Evolutionary conservation across 768 basidiomycete species (phyloP).

Genomic region (Hericium rajendrae): DNA sequence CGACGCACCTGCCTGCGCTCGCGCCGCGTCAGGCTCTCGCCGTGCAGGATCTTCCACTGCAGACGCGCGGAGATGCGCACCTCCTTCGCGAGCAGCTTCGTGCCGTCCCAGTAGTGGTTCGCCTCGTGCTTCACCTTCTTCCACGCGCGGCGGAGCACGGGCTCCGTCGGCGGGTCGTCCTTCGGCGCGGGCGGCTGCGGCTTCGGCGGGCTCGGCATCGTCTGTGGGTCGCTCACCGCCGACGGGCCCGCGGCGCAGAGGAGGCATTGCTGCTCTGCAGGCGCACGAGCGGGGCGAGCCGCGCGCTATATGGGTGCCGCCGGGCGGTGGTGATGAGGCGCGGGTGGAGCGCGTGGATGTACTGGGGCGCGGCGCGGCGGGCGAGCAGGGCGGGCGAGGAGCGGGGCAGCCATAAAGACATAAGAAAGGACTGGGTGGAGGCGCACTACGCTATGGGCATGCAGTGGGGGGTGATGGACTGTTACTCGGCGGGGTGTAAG

Average conservation of each 20-base stretch:
- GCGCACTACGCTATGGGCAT: neutral
- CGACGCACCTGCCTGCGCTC: conserved; percentile 79
- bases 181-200: conserved; percentile 12
- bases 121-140: conserved; percentile 93
- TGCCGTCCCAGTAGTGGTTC: conserved; percentile 93
- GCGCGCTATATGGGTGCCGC: conserved; percentile 7
- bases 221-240: conserved; percentile 38
- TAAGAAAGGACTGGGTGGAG: conserved; percentile 18
- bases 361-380: conserved; percentile 26
- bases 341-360: conserved; percentile 11
- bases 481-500: neutral
- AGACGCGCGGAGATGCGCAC: conserved; percentile 82
- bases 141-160: conserved; percentile 64
- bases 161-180: conserved; percentile 32
- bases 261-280: conserved; percentile 26
- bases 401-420: conserved; percentile 76
- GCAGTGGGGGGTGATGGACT: neutral
- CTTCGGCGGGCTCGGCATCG: conserved; percentile 20
- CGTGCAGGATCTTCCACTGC: conserved; percentile 88
- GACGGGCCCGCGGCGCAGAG: conserved; percentile 7
- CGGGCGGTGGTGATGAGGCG: conserved; percentile 9
- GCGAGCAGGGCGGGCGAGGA: conserved; percentile 31
- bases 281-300: conserved; percentile 16
- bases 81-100: conserved; percentile 89
- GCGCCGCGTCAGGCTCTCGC: conserved; percentile 82